Percentiles rank a stretch among this genome's conserved stretches.
phyloP scores from a whole-genome alignment of 306 rosid genomes.

The Gillenia trifoliata region DNA sequence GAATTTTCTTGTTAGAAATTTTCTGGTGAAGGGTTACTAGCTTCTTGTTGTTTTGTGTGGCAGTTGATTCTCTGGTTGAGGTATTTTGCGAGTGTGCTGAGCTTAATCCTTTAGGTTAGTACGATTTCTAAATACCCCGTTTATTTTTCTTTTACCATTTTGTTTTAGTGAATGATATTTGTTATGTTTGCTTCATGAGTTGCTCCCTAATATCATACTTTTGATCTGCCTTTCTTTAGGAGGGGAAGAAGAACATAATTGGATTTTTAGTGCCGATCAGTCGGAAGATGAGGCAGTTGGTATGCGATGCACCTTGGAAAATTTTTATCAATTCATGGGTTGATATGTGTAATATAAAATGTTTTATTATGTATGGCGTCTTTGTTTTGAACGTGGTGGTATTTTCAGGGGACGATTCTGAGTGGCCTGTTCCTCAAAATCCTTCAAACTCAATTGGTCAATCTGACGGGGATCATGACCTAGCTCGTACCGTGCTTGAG shows the following conservation, averaged over 20 bases:
- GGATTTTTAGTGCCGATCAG: conserved; percentile 74
- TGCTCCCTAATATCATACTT: not conserved
- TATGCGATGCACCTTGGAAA: conserved; percentile 6
- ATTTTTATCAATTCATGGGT: not conserved
- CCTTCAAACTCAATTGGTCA: conserved; percentile 50
- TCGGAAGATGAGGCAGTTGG: conserved; percentile 55
- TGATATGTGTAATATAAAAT: not conserved
- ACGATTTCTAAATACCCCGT: not conserved
- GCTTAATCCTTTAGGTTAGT: conserved; percentile 82
- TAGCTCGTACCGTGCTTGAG: conserved; percentile 66
- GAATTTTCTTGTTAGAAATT: not conserved
- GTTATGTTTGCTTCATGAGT: not conserved
- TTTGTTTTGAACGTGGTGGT: not conserved
- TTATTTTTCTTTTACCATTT: not conserved
- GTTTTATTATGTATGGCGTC: not conserved
- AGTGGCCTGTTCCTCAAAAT: conserved; percentile 32
- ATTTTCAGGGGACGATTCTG: conserved; percentile 39
- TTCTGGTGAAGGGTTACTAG: not conserved
- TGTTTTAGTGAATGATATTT: not conserved
- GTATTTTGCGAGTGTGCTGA: conserved; percentile 85
- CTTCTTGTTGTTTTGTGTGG: conserved; percentile 10
- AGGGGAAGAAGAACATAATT: conserved; percentile 55
- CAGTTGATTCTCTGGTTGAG: conserved; percentile 72
- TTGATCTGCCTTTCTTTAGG: conserved; percentile 21
- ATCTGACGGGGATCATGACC: conserved; percentile 73